Evolutionary conservation across 2,329 filamentous ascomycete species (phyloP), one percentile per base, ranked within the genome.

Genomic region (Apiospora rasikravindrae): DNA sequence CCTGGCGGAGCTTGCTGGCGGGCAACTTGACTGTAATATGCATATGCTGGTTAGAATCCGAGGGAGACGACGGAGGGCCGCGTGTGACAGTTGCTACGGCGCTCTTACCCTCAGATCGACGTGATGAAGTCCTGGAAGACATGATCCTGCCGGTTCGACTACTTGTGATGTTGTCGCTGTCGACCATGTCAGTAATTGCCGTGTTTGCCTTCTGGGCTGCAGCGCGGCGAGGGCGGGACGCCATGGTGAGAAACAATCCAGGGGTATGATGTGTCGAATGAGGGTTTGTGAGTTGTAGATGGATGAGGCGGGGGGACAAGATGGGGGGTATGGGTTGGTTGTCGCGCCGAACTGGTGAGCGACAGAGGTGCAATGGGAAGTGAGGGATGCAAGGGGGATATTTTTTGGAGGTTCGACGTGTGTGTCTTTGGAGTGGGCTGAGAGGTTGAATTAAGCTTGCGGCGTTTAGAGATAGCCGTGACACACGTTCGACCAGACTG

Each of bases 11-110:
- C 79, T 85, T 89, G 77, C 82, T 86, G 53, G 86, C 82, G 10
- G 87, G 83, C 61, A 88, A 82, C 78, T 88, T 89, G 76, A 88
- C 86, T 71, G 85, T 88, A 61, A 89, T 80, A 78, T 83, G 85
- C 76, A 82, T 83, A 78, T 88, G 86, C 74, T 85, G 84, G 75
- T 80, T 78, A 77, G 82, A 82, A 76, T 82, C 82, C 73, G 80
- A 77, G 71, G 85, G 83, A 33, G 85, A 88, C 13, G 83, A 84
- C 24, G 83, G 84, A 73, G 82, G 82, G 73, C 84, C 85, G 78
- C 85, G 84, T 66, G 84, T 82, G 53, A 83, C 80, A 44, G 82
- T 81, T 74, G 83, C 82, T 72, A 81, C 84, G 74, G 81, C 83
- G 75, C 80, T 82, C 78, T 83, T 86, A 84, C 76, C 86, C 71